These are phyloP conservation scores for Quercus agrifolia DNA, from an alignment of 306 rosid species.

Conservation along the genomic window DNA sequence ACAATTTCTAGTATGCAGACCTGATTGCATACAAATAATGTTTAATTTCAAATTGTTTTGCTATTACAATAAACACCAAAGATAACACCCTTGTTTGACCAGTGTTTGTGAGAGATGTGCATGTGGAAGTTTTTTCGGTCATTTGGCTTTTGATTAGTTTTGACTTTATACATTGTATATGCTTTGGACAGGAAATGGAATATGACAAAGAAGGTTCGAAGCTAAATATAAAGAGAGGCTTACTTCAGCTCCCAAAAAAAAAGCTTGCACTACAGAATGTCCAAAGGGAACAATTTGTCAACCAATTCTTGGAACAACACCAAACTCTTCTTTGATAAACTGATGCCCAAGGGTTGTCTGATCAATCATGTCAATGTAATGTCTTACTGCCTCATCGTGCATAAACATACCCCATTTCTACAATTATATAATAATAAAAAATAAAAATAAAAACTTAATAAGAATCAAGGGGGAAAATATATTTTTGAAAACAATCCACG, in stretches of 20 bases:
- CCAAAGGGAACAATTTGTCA: slow-evolving; percentile 64
- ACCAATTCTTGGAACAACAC: slow-evolving; percentile 46
- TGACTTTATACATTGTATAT: neutral
- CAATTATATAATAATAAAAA: slow-evolving; percentile 3
- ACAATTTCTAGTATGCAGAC: no score
- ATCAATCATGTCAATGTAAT: slow-evolving; percentile 88
- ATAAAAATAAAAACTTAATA: slow-evolving; percentile 24
- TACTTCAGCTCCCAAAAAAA: slow-evolving; percentile 53
- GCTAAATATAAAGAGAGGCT: neutral
- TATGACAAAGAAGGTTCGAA: neutral
- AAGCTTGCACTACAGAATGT: slow-evolving; percentile 61
- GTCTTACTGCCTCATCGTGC: slow-evolving; percentile 88
- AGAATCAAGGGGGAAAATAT: slow-evolving; percentile 11
- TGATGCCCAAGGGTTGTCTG: slow-evolving; percentile 87
- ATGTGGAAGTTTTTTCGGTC: neutral
- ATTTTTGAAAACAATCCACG: slow-evolving; percentile 13
- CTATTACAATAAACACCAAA: neutral
- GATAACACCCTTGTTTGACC: neutral
- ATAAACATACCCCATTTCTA: slow-evolving; percentile 87
- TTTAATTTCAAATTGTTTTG: neutral
- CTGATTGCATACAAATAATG: neutral
- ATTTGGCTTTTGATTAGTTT: neutral
- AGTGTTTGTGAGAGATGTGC: neutral
- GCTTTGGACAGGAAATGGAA: neutral
- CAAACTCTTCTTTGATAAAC: slow-evolving; percentile 54